These are phyloP conservation scores for Asterophora lycoperdoides DNA, from an alignment of 768 basidiomycete genomes.

Conservation along the genomic window DNA sequence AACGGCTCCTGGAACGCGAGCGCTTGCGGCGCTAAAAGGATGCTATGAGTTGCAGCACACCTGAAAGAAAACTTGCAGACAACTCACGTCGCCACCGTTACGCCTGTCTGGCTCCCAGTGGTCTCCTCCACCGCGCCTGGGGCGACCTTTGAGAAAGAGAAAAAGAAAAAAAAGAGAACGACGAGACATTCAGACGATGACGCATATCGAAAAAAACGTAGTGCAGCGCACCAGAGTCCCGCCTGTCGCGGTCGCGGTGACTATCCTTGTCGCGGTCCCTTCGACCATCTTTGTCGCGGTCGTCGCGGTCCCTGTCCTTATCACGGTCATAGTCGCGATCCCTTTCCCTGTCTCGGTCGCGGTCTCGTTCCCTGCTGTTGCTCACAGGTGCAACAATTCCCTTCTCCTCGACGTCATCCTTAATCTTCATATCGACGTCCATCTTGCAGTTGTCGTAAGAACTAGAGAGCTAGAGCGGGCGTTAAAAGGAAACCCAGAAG, in stretches of 20 bases:
- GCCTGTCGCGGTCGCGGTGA: slow-evolving; percentile 43
- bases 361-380: slow-evolving; percentile 41
- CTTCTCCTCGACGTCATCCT: slow-evolving; percentile 71
- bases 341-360: slow-evolving; percentile 42
- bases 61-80: slow-evolving; percentile 1
- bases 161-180: no score
- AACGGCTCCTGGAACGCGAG: slow-evolving; percentile 62
- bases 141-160: slow-evolving; percentile 23
- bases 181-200: neutral
- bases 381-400: slow-evolving; percentile 33
- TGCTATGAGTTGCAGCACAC: slow-evolving; percentile 3
- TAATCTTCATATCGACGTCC: slow-evolving; percentile 81
- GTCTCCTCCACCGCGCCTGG: slow-evolving; percentile 54
- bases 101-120: slow-evolving; percentile 86
- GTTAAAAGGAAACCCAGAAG: slow-evolving; percentile 8
- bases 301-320: slow-evolving; percentile 34
- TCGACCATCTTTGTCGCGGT: slow-evolving; percentile 29
- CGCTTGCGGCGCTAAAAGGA: slow-evolving; percentile 57
- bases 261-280: slow-evolving; percentile 46
- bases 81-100: slow-evolving; percentile 58
- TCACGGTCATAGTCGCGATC: slow-evolving; percentile 36
- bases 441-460: slow-evolving; percentile 33
- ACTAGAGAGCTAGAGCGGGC: slow-evolving; percentile 6
- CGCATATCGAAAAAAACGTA: slow-evolving; percentile 7
- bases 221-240: slow-evolving; percentile 51